Percentiles rank a stretch among this genome's conserved stretches.
These are phyloP conservation scores for Penicillium desertorum DNA, from an alignment of 495 filamentous ascomycete genomes.

Conservation along the genomic window DNA sequence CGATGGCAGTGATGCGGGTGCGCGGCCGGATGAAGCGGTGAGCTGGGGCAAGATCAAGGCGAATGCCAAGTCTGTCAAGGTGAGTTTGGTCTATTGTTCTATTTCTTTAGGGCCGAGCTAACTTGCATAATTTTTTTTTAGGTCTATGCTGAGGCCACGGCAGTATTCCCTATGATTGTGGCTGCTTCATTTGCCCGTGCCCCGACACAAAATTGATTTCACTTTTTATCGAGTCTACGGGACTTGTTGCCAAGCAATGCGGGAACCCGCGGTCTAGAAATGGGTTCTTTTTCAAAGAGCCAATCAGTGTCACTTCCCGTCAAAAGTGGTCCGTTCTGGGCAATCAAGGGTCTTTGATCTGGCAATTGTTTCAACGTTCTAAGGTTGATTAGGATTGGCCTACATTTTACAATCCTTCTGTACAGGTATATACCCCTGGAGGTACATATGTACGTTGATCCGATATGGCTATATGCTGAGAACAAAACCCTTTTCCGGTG, in stretches of 20 bases:
- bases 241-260: slow-evolving; percentile 16
- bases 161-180: slow-evolving; percentile 90
- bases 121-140: slow-evolving; percentile 20
- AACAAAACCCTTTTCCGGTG: not conserved
- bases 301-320: not conserved
- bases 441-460: not conserved
- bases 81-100: slow-evolving; percentile 29
- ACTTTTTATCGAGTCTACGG: not conserved
- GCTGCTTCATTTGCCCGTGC: slow-evolving; percentile 81
- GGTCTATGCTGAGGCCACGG: slow-evolving; percentile 91
- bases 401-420: not conserved
- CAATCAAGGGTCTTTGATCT: not conserved
- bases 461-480: not conserved
- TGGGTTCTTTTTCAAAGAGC: not conserved
- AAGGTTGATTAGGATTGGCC: not conserved
- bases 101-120: not conserved
- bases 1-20: slow-evolving; percentile 94
- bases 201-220: slow-evolving; percentile 11
- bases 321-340: slow-evolving; percentile 1
- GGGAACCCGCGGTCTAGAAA: slow-evolving; percentile 15
- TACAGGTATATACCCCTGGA: not conserved
- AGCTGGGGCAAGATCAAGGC: slow-evolving; percentile 98
- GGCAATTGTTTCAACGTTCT: slow-evolving; percentile 4
- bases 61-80: slow-evolving; percentile 83
- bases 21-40: slow-evolving; percentile 92